Evolutionary conservation across 306 rosid species (phyloP), one percentile per base, ranked within the genome.

Genomic region (Quercus bicolor): DNA sequence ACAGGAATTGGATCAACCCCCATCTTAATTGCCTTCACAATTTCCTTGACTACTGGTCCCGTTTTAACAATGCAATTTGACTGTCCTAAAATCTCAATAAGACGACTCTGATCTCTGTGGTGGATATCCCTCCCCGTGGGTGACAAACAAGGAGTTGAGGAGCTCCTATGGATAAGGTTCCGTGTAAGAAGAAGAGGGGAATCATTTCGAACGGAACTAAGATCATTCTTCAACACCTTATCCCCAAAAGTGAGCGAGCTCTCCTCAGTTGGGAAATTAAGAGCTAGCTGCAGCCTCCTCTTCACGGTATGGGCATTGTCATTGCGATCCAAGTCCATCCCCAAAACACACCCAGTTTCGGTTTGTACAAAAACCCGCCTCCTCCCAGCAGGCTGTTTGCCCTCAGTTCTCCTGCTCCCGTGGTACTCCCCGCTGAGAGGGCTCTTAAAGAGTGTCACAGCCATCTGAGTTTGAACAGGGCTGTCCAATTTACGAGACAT

Each of bases 381-480:
- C 86, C 92, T 77, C 19, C 97, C 93, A 3, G 96, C 80, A 16
- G 89, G 86, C 79, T 89, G 98, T 54, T 45, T 90, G 31, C 86
- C 89, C 84, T 83, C 91, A 74, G 81, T 73, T 70, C 84, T 84
- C 81, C 70, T 81, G 84, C 82, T 91, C 75, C 92, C 93, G 48
- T 73, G 92, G 75, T 84, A 92, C 59, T 92, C 98, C 74, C 89
- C 77, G 52, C 91, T 76, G 40, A 89, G 84, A 1, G 96, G 91
- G 55, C 83, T 86, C 56, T 86, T 93, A 56, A 89, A 86, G 51
- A 90, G 77, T 56, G 92, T 77, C 68, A 90, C 92, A n/a, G 99
- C 97, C 99, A 95, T 95, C 84, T 95, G 98, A 56, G 97, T 95
- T 79, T 93, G 95, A 70, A 95, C 99, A 21, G 99, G 98, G 69